Evolutionary conservation across 176 grass and related monocot species (phyloP).

Genomic region (Chrysopogon serrulatus): DNA sequence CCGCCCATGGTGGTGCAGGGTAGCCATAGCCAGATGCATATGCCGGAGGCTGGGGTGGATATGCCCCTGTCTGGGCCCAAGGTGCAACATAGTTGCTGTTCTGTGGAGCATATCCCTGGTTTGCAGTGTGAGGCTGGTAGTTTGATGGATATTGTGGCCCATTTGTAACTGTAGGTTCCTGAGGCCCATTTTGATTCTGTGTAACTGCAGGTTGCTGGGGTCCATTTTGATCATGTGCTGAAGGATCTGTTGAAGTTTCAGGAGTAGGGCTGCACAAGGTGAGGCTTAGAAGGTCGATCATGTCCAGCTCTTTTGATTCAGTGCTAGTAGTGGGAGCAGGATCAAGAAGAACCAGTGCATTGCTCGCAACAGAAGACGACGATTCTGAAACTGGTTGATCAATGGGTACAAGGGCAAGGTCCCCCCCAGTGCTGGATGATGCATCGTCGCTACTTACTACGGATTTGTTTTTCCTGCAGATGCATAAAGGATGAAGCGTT

Average conservation of each 20-base stretch:
- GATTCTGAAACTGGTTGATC: slow-evolving; percentile 36
- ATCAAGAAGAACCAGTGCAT: slow-evolving; percentile 71
- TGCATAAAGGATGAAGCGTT: slow-evolving; percentile 7
- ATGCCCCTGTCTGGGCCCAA: slow-evolving; percentile 61
- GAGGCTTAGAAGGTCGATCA: slow-evolving; percentile 85
- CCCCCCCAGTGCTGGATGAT: slow-evolving; percentile 40
- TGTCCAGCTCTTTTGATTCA: slow-evolving; percentile 61
- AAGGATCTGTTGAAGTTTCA: slow-evolving; percentile 23
- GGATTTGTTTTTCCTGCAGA: slow-evolving; percentile 49
- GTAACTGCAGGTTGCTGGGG: slow-evolving; percentile 20
- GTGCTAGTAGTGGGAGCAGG: slow-evolving; percentile 26
- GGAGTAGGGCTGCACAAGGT: slow-evolving; percentile 51
- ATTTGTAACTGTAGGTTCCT: slow-evolving; percentile 8
- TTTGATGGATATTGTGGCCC: slow-evolving; percentile 22
- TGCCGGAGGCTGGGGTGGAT: slow-evolving; percentile 31
- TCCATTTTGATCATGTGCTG: slow-evolving; percentile 22
- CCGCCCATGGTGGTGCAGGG: slow-evolving; percentile 35
- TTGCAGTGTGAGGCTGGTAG: slow-evolving; percentile 36
- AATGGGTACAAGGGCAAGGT: slow-evolving; percentile 44
- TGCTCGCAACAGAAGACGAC: slow-evolving; percentile 44
- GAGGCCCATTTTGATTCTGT: slow-evolving; percentile 13
- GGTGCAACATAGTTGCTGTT: slow-evolving; percentile 62
- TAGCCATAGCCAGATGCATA: slow-evolving; percentile 42
- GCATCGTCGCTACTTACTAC: slow-evolving; percentile 27
- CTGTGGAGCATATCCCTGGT: slow-evolving; percentile 45